Base-by-base conservation (phyloP, 2,329 filamentous ascomycete genomes). In the Trichoderma sp. region DNA sequence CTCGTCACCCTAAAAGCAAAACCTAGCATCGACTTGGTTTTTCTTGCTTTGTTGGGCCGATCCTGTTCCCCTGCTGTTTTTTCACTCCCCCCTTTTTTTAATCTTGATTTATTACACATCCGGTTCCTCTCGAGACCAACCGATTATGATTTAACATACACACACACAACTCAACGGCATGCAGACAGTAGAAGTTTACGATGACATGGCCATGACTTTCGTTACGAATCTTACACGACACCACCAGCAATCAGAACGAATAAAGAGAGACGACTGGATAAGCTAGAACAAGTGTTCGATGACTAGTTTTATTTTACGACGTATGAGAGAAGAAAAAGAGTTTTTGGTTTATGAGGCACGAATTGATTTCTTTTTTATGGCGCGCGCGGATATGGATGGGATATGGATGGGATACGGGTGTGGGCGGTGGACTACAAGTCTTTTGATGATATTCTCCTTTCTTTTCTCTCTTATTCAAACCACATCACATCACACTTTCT, bases 391-490 rank as follows among this genome's bases (percentile, higher is more conserved):
- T 43, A 71, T 68, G 43, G 36, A 7, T n/a, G 15, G 26, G 26
- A 58, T n/a, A n/a, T 20, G 55, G 26, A 58, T 28, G 28, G 30
- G 17, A 32, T 12, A 34, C 32, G 20, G 47, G 20, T 28, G 12
- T 62, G 36, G 47, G 34, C 23, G 61, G 26, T 26, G 13, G 30
- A 20, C 13, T 32, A 36, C 20, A 23, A 15, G 65, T 74, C 76
- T 74, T 71, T 71, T 73, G 73, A 76, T 77, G 76, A 76, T 75
- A 79, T 79, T 17, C 79, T 28, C 26, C 23, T 23, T 23, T 30
- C 13, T 23, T 50, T 47, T n/a, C n/a, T n/a, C 39, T 43, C 39
- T 47, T 69, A n/a, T 26, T 58, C n/a, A 53, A 53, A 53, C 5
- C 47, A 13, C 30, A 43, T 28, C 6, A 36, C 57, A 15, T 28